Percentiles rank a stretch among this genome's conserved stretches.
phyloP scores from a whole-genome alignment of 306 rosid species.

The Quercus glauca region DNA sequence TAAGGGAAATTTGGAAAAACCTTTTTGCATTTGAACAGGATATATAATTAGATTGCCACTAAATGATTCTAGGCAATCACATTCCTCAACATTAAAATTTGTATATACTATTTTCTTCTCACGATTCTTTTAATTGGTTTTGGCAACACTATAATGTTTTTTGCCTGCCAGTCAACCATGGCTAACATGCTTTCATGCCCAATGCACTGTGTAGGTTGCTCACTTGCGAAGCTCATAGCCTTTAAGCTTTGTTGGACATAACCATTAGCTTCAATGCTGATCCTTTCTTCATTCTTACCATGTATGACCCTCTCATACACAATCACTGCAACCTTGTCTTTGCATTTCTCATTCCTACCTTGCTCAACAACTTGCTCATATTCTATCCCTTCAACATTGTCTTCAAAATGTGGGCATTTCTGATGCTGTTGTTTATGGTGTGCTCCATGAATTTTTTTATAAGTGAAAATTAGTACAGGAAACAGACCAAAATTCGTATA shows the following conservation, averaged over 20 bases:
- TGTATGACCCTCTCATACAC: constrained; percentile 28
- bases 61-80: no score
- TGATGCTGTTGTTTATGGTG: not conserved
- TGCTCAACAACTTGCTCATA: constrained; percentile 14
- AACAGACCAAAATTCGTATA: no score
- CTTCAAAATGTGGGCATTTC: constrained; percentile 12
- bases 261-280: not conserved
- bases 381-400: constrained; percentile 39
- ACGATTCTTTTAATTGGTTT: not conserved
- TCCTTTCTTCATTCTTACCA: no score
- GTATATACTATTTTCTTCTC: no score
- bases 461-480: not conserved
- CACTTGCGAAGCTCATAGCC: not conserved
- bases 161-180: constrained; percentile 10
- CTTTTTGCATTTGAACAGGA: no score
- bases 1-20: no score
- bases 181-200: not conserved
- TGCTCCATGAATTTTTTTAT: constrained; percentile 11
- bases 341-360: constrained; percentile 5
- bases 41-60: no score
- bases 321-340: constrained; percentile 28
- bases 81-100: no score
- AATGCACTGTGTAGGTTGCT: not conserved
- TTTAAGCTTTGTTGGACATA: not conserved
- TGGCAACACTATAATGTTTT: not conserved